Evolutionary conservation across 768 basidiomycete species (phyloP).

Genomic region (Tephrocybe sp.): DNA sequence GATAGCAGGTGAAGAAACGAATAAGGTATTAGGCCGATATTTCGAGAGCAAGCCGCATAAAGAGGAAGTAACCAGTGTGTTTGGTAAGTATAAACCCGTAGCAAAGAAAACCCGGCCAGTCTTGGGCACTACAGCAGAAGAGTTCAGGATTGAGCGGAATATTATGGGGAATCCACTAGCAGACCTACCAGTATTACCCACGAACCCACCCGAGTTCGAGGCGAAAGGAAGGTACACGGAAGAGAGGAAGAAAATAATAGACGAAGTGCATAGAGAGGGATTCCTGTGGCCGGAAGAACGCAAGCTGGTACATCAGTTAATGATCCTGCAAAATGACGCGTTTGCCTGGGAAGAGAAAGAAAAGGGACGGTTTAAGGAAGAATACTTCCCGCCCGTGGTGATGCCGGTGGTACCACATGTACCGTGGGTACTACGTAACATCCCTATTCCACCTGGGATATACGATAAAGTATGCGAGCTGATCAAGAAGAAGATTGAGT

Average conservation of each 20-base stretch:
- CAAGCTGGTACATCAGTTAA: constrained; percentile 28
- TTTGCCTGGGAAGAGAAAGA: constrained; percentile 40
- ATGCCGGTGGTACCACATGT: too few species aligned
- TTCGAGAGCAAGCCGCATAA: too few species aligned
- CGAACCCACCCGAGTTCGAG: constrained; percentile 13
- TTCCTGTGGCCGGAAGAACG: constrained; percentile 31
- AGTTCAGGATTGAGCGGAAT: constrained; percentile 20
- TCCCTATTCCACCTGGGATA: constrained; percentile 29
- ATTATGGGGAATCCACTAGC: too few species aligned
- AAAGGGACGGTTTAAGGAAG: constrained; percentile 28
- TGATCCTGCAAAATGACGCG: constrained; percentile 26
- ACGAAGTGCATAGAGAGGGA: too few species aligned
- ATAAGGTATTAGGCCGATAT: too few species aligned
- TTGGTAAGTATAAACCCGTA: constrained; percentile 15
- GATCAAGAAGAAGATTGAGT: too few species aligned
- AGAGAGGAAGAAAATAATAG: constrained; percentile 17
- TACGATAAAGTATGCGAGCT: too few species aligned
- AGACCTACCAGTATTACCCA: constrained; percentile 10
- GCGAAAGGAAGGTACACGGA: constrained; percentile 20
- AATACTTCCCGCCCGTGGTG: too few species aligned
- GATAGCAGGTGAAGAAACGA: not conserved
- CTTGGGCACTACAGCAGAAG: constrained; percentile 11
- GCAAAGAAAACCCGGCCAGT: too few species aligned
- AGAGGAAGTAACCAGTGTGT: too few species aligned
- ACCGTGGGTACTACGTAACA: constrained; percentile 31